A percentile compares a stretch with the other conserved stretches of the same genome.
phyloP scores from a whole-genome alignment of 371 early-diverging fungal species.

The Apophysomyces variabilis region DNA sequence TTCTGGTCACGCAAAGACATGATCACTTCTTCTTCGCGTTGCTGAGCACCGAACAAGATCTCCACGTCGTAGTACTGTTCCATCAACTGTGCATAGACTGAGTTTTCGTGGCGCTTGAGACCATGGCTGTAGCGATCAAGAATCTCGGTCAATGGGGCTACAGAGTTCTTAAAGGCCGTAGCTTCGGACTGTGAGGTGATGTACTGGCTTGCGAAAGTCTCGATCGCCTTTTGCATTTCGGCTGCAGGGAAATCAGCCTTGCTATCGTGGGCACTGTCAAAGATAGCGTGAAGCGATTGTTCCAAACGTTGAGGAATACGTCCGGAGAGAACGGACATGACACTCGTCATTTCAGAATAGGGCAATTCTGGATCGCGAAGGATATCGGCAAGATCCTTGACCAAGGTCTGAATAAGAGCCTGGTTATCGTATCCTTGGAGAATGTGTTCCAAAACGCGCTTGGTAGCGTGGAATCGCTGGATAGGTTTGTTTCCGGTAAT shows the following conservation, averaged over 20 bases:
- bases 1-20: constrained; percentile 82
- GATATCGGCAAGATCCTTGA: constrained; percentile 77
- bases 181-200: constrained; percentile 67
- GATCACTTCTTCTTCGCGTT: constrained; percentile 89
- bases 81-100: constrained; percentile 75
- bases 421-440: constrained; percentile 91
- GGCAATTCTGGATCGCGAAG: constrained; percentile 85
- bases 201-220: constrained; percentile 56
- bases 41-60: constrained; percentile 72
- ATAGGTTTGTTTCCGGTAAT: constrained; percentile 81
- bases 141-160: constrained; percentile 70
- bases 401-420: constrained; percentile 64
- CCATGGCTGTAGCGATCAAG: constrained; percentile 78
- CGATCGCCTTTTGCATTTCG: constrained; percentile 69
- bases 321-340: constrained; percentile 84
- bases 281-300: constrained; percentile 50
- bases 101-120: constrained; percentile 76
- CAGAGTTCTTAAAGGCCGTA: constrained; percentile 59
- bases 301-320: constrained; percentile 87
- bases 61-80: constrained; percentile 88
- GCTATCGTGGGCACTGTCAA: constrained; percentile 44
- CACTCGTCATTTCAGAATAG: constrained; percentile 79
- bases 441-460: constrained; percentile 70
- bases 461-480: constrained; percentile 76
- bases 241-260: constrained; percentile 76